A percentile compares a stretch with the other conserved stretches of the same genome.
These are phyloP conservation scores for Xerocomus brunneocitrinus DNA, from an alignment of 768 basidiomycete species.

Conservation along the genomic window DNA sequence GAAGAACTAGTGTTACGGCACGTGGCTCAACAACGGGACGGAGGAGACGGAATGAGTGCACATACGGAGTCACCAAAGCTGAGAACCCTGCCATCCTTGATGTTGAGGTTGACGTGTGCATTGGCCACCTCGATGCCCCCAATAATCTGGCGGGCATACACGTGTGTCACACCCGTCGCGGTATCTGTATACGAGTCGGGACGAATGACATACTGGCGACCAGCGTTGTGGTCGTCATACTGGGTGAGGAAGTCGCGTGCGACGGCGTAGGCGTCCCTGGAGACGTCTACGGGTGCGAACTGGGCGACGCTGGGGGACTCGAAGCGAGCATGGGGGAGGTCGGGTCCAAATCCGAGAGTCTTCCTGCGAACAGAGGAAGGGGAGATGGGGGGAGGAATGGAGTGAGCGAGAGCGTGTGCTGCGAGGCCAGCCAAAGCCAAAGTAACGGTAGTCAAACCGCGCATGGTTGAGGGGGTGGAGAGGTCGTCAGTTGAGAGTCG, in stretches of 20 bases:
- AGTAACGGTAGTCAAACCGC: slow-evolving; percentile 60
- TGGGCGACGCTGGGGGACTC: slow-evolving; percentile 37
- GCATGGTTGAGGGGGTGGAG: slow-evolving; percentile 38
- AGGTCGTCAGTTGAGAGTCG: not conserved
- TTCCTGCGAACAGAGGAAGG: slow-evolving; percentile 48
- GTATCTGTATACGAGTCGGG: slow-evolving; percentile 85
- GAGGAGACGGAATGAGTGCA: slow-evolving; percentile 5
- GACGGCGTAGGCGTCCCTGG: slow-evolving; percentile 52
- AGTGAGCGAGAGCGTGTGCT: slow-evolving; percentile 48
- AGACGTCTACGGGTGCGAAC: slow-evolving; percentile 37
- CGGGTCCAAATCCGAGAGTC: slow-evolving; percentile 86
- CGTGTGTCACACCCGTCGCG: slow-evolving; percentile 82
- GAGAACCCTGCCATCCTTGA: slow-evolving; percentile 76
- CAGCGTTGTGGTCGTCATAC: slow-evolving; percentile 34
- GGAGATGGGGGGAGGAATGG: slow-evolving; percentile 13
- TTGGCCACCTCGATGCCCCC: slow-evolving; percentile 86
- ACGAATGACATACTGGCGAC: slow-evolving; percentile 54
- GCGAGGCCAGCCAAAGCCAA: slow-evolving; percentile 58
- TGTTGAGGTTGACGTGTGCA: slow-evolving; percentile 90
- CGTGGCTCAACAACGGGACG: slow-evolving; percentile 7
- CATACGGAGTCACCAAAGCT: slow-evolving; percentile 86
- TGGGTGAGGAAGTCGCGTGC: slow-evolving; percentile 56
- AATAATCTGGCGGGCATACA: slow-evolving; percentile 81
- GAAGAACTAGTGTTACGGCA: slow-evolving; percentile 56
- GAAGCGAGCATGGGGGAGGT: slow-evolving; percentile 69